Percentiles rank a stretch among this genome's conserved stretches.
Conservation (phyloP, 75 land plant species). For the Adiantum capillusveneris region DNA sequence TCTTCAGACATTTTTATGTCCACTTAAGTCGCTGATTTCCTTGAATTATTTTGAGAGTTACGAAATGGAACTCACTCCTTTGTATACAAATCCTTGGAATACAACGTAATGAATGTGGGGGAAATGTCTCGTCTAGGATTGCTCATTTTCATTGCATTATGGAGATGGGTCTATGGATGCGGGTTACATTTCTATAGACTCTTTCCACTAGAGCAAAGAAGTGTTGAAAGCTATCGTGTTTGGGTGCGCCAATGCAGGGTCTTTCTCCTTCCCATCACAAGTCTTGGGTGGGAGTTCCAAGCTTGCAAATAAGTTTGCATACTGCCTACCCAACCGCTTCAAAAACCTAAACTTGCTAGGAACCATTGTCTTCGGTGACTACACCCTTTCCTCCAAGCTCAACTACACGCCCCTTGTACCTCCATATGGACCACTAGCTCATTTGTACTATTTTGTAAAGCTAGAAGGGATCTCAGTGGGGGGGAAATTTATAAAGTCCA, state of each 20-base stretch:
- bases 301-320: conserved; percentile 41
- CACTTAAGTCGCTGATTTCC: no score
- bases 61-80: conserved; percentile 9
- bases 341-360: conserved; percentile 30
- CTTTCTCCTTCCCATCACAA: conserved; percentile 2
- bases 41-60: no score
- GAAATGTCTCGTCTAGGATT: no score
- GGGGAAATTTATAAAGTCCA: conserved; percentile 26
- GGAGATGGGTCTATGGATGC: neutral
- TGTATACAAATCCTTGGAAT: conserved; percentile 13
- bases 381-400: conserved; percentile 3
- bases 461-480: conserved; percentile 63
- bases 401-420: conserved; percentile 39
- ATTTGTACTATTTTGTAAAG: conserved; percentile 60
- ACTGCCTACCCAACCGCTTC: conserved; percentile 53
- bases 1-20: no score
- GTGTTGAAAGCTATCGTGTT: neutral
- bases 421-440: conserved; percentile 31
- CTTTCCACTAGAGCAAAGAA: neutral
- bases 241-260: neutral
- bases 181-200: neutral
- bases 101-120: neutral
- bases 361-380: conserved; percentile 48
- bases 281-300: neutral
- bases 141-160: neutral